A percentile compares a stretch with the other conserved stretches of the same genome.
These are phyloP conservation scores for Ilyonectria mors-panacis DNA, from an alignment of 2,329 filamentous ascomycete species.

Conservation along the genomic window DNA sequence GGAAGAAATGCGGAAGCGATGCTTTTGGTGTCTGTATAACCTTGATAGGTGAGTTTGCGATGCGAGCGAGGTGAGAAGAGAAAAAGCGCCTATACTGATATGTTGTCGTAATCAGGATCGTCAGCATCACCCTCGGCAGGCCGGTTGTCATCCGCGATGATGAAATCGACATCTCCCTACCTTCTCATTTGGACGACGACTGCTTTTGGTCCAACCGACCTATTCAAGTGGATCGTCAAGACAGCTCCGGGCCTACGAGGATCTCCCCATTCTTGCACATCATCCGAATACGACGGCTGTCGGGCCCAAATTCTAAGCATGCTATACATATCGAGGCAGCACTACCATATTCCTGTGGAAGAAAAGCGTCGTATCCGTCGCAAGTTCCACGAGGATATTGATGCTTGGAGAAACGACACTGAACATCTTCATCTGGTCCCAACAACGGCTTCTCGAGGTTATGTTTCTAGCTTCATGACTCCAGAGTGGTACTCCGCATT, in stretches of 20 bases:
- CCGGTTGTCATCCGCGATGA: constrained; percentile 26
- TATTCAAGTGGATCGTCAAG: background rate
- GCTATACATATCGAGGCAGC: constrained; percentile 22
- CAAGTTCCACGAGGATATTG: constrained; percentile 12
- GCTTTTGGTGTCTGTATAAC: constrained; percentile 30
- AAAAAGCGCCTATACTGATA: background rate
- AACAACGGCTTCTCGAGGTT: background rate
- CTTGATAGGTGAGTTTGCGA: constrained; percentile 15
- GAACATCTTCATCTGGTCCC: background rate
- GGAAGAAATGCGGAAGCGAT: constrained; percentile 24
- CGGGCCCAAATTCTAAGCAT: constrained; percentile 18
- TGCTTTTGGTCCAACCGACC: constrained; percentile 1
- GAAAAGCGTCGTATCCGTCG: constrained; percentile 8
- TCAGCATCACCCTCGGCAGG: constrained; percentile 24
- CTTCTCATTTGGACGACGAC: constrained; percentile 24
- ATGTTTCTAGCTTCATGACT: constrained; percentile 15
- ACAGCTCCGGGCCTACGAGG: background rate
- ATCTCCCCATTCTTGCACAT: constrained; percentile 23
- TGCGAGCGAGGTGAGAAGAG: background rate
- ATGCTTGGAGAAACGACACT: constrained; percentile 18
- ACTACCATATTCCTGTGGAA: background rate
- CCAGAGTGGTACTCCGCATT: constrained; percentile 25
- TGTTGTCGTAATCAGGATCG: constrained; percentile 5
- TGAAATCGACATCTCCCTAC: constrained; percentile 20
- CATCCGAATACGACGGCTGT: constrained; percentile 23